Base-by-base conservation (phyloP, 2,329 filamentous ascomycete genomes). In the Neopestalotiopsis sp. region DNA sequence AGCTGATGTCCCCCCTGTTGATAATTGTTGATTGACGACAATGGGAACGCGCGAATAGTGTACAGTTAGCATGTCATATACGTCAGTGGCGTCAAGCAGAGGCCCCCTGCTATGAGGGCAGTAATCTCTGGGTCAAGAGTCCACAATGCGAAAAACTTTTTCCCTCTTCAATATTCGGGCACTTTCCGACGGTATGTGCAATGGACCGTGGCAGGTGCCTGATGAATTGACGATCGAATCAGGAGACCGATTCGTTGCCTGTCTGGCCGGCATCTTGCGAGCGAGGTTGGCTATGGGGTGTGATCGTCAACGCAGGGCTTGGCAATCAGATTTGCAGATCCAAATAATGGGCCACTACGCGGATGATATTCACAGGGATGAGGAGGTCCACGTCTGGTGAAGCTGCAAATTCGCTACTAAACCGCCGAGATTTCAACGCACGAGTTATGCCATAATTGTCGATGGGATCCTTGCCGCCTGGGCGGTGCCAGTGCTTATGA, bases 331-430 rank as follows among this genome's bases (percentile, higher is more conserved):
- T 59, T 30, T 61, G 59, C 59, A 61, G 59, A 61, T 61, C 59
- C 14, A 53, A 53, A 61, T 34, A 34, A 61, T 34, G 59, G 59
- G 32, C 28, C 32, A 40, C 32, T 34, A 20, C 5, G 32, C 59
- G 59, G 59, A 61, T 61, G 59, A 61, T 61, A 61, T 61, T 61
- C 59, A 38, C 59, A 61, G 32, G 59, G 59, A 61, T 61, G 13
- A 10, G 32, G n/a, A 28, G 57, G 24, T 32, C 57, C 30, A 59
- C 24, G 57, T 7, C 28, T 61, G 30, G 59, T 17, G 28, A 30
- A 59, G 32, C 32, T 20, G 59, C 32, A 20, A 34, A 14, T 17
- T 20, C 5, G 32, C 17, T 61, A 17, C 28, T 38, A 61, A 42
- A 17, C 32, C 59, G 59, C 59, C 59, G 59, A 61, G 59, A 61